Evolutionary conservation across 441 rosid species (phyloP).

Genomic region (Jatropha multifida): DNA sequence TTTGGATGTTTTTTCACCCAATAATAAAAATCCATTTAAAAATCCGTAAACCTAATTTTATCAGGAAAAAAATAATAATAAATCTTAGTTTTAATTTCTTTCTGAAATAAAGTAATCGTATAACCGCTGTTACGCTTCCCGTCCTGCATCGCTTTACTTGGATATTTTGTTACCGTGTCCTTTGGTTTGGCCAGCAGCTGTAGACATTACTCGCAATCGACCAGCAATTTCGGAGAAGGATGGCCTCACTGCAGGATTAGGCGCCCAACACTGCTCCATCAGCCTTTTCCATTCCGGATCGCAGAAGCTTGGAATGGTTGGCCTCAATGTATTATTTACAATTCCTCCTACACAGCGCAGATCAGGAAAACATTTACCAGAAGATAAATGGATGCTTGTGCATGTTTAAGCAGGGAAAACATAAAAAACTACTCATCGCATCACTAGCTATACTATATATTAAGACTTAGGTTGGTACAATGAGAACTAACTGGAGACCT

Average conservation of each 20-base stretch:
- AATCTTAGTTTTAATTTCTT: not conserved
- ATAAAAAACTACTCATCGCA: not conserved
- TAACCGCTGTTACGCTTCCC: not conserved
- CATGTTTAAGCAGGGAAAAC: not conserved
- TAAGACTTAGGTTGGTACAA: too few relatives aligned
- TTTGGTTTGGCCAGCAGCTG: slow-evolving; percentile 60
- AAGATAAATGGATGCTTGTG: not conserved
- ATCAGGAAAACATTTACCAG: not conserved
- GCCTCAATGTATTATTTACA: slow-evolving; percentile 81
- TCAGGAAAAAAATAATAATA: not conserved
- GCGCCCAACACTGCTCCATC: slow-evolving; percentile 95
- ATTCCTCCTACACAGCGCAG: slow-evolving; percentile 64
- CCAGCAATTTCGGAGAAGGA: slow-evolving; percentile 77
- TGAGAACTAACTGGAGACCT: too few relatives aligned
- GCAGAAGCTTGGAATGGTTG: slow-evolving; percentile 73
- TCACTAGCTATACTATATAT: not conserved
- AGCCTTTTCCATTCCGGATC: slow-evolving; percentile 78
- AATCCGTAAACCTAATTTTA: not conserved
- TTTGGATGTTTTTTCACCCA: too few relatives aligned
- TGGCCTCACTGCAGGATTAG: slow-evolving; percentile 79
- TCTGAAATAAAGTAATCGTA: not conserved
- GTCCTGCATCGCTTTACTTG: slow-evolving; percentile 33
- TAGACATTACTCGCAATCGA: slow-evolving; percentile 64
- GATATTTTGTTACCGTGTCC: slow-evolving; percentile 54
- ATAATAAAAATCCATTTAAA: not conserved